phyloP scores from a whole-genome alignment of 345 rosid species.

The Gossypium herbaceum region DNA sequence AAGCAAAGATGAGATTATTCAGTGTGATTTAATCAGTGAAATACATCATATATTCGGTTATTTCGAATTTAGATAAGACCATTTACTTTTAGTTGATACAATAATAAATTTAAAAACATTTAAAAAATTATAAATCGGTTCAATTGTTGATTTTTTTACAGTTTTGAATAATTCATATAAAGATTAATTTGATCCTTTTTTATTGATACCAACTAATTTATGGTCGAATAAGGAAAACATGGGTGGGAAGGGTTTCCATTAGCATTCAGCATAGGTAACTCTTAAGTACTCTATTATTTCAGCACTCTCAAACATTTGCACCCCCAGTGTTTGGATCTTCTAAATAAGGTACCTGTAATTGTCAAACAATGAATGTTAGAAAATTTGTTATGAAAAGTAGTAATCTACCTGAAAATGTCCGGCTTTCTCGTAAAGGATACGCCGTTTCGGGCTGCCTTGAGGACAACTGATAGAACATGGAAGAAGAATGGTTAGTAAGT shows the following conservation, averaged over 20 bases:
- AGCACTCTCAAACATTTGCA: constrained; percentile 90
- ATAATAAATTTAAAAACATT: no score
- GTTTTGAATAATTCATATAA: no score
- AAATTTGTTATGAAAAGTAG: neutral
- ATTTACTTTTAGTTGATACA: no score
- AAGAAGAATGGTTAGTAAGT: neutral
- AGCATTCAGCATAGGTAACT: constrained; percentile 57
- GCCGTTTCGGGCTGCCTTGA: constrained; percentile 85
- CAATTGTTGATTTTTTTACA: no score
- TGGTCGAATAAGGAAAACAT: neutral
- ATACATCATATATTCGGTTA: neutral
- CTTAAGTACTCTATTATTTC: constrained; percentile 69
- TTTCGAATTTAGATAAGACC: no score
- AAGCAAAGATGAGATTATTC: neutral
- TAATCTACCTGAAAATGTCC: constrained; percentile 73
- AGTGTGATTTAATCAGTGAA: neutral
- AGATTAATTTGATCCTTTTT: no score
- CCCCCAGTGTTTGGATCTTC: constrained; percentile 92
- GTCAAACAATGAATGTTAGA: constrained; percentile 12
- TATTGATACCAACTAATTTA: neutral
- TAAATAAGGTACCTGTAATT: constrained; percentile 61
- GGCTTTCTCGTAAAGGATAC: constrained; percentile 44
- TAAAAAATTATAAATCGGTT: no score
- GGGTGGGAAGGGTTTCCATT: neutral
- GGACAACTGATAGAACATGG: constrained; percentile 50